phyloP scores from a whole-genome alignment of 768 basidiomycete genomes.

The Pluteus cervinus region DNA sequence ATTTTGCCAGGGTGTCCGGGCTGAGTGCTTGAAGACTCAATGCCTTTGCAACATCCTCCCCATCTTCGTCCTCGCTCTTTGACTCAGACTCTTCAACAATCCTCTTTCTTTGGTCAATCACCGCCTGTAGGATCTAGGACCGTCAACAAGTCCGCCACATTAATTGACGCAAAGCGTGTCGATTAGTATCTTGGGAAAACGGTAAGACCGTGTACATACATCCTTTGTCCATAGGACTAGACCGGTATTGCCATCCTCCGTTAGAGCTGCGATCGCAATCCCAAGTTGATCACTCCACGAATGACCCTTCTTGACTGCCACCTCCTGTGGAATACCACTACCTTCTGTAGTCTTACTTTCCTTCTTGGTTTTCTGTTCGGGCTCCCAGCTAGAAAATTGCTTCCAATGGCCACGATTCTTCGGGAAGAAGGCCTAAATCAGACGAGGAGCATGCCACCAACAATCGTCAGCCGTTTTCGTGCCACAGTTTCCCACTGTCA shows the following conservation, averaged over 20 bases:
- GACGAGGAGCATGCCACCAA: not conserved
- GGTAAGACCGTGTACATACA: slow-evolving; percentile 43
- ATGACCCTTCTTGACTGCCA: slow-evolving; percentile 82
- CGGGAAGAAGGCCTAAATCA: slow-evolving; percentile 76
- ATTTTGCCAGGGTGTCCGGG: slow-evolving; percentile 60
- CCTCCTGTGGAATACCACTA: slow-evolving; percentile 42
- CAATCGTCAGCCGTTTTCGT: too few species aligned
- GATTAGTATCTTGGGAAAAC: too few species aligned
- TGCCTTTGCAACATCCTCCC: slow-evolving; percentile 21
- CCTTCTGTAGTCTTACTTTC: slow-evolving; percentile 31
- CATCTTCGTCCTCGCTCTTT: slow-evolving; percentile 26
- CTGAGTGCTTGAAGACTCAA: slow-evolving; percentile 45
- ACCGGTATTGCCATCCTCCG: slow-evolving; percentile 55
- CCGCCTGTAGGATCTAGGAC: slow-evolving; percentile 52
- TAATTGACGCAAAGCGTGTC: too few species aligned
- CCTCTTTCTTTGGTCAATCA: slow-evolving; percentile 51
- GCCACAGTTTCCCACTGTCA: too few species aligned
- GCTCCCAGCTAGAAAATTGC: slow-evolving; percentile 73
- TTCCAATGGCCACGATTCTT: slow-evolving; percentile 88
- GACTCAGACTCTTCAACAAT: slow-evolving; percentile 60
- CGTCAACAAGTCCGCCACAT: too few species aligned
- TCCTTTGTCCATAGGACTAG: slow-evolving; percentile 79
- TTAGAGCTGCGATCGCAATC: slow-evolving; percentile 70
- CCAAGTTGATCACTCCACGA: slow-evolving; percentile 88
- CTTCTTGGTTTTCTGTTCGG: slow-evolving; percentile 35